Base-by-base conservation (phyloP, 192 early-diverging fungal genomes). In the Dissophora globulifera region DNA sequence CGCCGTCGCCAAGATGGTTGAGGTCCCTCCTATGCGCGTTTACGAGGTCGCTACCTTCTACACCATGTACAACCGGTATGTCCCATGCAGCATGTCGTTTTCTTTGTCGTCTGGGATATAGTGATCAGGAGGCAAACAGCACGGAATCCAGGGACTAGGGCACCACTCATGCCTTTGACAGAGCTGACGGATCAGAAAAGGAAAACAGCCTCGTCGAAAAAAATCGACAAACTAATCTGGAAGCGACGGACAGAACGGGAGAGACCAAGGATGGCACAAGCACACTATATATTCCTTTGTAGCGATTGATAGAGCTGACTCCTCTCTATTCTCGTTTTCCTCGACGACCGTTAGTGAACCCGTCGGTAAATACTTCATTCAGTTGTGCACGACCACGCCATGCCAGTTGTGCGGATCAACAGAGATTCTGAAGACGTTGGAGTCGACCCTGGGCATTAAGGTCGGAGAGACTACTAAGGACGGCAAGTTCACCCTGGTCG, bases 21-120 rank as follows among this genome's bases (percentile, higher is more conserved):
- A 98, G 70, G 91, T 98, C 4, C 95, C 96, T 51, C 98, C 98
- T 25, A 98, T 99, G 95, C 90, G 98, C 55, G 96, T 99, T 47
- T 98, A 98, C 85, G 96, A 99, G 79, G 98, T 99, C 20, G 98
- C 98, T n/a, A 98, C 96, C 30, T 99, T 99, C 82, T 99, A 99
- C 78, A 99, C 97, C 56, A 99, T 99, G 97, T 99, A 94, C 85
- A 98, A 98, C 87, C 87, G 95, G 87, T 92, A 78, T 50, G 58
- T 67, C 19, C 46, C n/a, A n/a, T n/a, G n/a, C n/a, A n/a, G n/a
- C n/a, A n/a, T n/a, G n/a, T n/a, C n/a, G n/a, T n/a, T n/a, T n/a
- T n/a, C n/a, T n/a, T n/a, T n/a, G n/a, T n/a, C n/a, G n/a, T n/a
- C n/a, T n/a, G 7, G 38, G 38, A 25, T 30, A 23, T 29, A 15